Evolutionary conservation across 176 grass and related monocot genomes (phyloP).

Genomic region (Musa itinerans): DNA sequence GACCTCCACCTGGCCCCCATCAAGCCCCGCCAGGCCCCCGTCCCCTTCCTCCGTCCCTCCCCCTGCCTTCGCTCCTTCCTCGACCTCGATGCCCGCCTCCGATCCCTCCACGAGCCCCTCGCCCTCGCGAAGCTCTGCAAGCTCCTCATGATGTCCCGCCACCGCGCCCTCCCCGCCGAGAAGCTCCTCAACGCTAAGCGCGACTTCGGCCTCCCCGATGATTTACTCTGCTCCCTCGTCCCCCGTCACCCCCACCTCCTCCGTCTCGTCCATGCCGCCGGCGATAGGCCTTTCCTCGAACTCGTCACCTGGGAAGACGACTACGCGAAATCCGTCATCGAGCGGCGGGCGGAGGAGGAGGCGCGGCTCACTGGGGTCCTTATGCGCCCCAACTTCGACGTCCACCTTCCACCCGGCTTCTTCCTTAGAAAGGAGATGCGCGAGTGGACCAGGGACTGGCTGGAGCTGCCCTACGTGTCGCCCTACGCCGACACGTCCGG

Average conservation of each 20-base stretch:
- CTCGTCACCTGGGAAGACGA: slow-evolving; percentile 57
- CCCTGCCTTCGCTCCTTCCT: slow-evolving; percentile 41
- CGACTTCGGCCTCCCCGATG: slow-evolving; percentile 73
- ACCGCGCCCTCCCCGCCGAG: slow-evolving; percentile 41
- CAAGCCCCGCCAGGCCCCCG: slow-evolving; percentile 21
- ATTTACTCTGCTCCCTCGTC: slow-evolving; percentile 60
- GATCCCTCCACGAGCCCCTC: slow-evolving; percentile 30
- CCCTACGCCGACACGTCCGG: slow-evolving; percentile 42
- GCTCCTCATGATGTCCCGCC: slow-evolving; percentile 76
- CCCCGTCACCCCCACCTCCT: slow-evolving; percentile 46
- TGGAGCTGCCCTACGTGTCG: slow-evolving; percentile 71
- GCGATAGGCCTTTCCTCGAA: slow-evolving; percentile 43
- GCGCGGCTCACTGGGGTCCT: slow-evolving; percentile 39
- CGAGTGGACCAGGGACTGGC: slow-evolving; percentile 81
- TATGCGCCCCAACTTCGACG: slow-evolving; percentile 56
- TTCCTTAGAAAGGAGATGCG: slow-evolving; percentile 83
- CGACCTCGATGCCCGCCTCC: slow-evolving; percentile 27
- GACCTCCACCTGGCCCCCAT: slow-evolving; percentile 39
- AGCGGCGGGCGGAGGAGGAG: slow-evolving; percentile 64
- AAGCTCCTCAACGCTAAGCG: slow-evolving; percentile 60
- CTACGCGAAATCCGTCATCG: slow-evolving; percentile 52
- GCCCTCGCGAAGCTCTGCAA: slow-evolving; percentile 60
- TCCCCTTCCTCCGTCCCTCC: slow-evolving; percentile 57
- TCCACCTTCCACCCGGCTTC: slow-evolving; percentile 62
- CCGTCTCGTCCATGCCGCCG: slow-evolving; percentile 37